Evolutionary conservation across 441 rosid species (phyloP).

Genomic region (Populus hybrid): DNA sequence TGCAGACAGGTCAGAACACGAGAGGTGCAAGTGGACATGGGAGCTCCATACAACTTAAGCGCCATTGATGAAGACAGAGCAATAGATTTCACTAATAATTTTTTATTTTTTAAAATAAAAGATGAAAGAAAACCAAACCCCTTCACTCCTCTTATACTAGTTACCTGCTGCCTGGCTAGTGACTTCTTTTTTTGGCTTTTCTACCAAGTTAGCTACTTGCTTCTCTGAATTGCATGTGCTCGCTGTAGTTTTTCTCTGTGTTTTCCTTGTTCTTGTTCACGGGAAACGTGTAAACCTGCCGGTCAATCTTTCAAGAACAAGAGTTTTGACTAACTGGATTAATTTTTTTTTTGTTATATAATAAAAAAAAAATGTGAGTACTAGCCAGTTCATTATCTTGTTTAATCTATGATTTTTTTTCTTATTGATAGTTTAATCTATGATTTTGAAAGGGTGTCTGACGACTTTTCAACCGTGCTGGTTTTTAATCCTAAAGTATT

Average conservation of each 20-base stretch:
- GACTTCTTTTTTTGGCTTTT: not conserved
- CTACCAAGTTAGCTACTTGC: not conserved
- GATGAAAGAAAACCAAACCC: not conserved
- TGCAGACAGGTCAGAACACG: slow-evolving; percentile 56
- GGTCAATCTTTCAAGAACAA: not conserved
- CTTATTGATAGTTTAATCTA: no score
- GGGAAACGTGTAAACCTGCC: not conserved
- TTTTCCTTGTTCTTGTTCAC: not conserved
- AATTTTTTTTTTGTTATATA: no score
- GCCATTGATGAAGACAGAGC: slow-evolving; percentile 30
- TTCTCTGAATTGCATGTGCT: not conserved
- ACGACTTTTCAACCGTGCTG: not conserved
- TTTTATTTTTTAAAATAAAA: not conserved
- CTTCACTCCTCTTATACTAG: not conserved
- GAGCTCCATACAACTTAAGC: slow-evolving; percentile 51
- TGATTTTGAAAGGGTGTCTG: not conserved
- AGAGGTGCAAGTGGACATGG: slow-evolving; percentile 54
- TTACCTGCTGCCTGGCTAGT: not conserved
- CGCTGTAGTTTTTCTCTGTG: not conserved
- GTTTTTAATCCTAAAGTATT: not conserved
- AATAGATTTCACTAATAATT: not conserved
- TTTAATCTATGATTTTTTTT: no score
- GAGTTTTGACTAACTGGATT: not conserved
- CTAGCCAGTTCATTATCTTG: not conserved
- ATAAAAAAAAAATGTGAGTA: no score